Conservation (phyloP, 176 grass and related monocot species). For the Microstegium vimineum region DNA sequence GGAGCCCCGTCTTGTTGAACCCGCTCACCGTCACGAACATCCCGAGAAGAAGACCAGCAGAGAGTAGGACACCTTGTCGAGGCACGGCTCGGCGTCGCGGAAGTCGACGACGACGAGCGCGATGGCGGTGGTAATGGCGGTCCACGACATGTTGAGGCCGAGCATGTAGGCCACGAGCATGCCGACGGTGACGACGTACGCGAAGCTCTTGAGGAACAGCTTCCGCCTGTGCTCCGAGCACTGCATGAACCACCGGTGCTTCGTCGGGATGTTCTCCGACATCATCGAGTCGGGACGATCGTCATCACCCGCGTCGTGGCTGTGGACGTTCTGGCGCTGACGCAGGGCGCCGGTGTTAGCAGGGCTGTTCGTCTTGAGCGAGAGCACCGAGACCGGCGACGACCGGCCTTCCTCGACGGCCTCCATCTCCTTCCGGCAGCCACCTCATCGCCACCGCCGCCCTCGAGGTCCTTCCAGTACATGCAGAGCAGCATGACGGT, state of each 20-base stretch:
- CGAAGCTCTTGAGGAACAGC: conserved; percentile 69
- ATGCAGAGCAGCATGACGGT: conserved; percentile 60
- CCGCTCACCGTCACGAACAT: conserved; percentile 98
- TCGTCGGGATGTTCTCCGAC: conserved; percentile 51
- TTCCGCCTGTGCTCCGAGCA: conserved; percentile 50
- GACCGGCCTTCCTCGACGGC: conserved; percentile 50
- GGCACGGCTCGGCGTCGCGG: conserved; percentile 67
- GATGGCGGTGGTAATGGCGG: conserved; percentile 80
- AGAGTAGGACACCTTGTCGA: conserved; percentile 96
- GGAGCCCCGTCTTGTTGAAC: conserved; percentile 91
- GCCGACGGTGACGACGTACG: conserved; percentile 70
- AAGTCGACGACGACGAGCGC: conserved; percentile 92
- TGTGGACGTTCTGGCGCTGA: neutral
- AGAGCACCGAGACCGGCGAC: conserved; percentile 37
- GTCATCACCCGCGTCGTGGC: neutral
- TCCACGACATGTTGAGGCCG: conserved; percentile 98
- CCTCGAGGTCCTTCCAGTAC: conserved; percentile 75
- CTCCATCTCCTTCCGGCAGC: conserved; percentile 30
- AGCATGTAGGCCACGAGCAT: conserved; percentile 81
- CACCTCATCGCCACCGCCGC: neutral
- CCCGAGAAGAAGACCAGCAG: conserved; percentile 87
- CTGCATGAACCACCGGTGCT: conserved; percentile 47
- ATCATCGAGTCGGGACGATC: conserved; percentile 35
- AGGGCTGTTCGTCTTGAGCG: conserved; percentile 35
- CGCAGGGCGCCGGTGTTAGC: neutral